These are phyloP conservation scores for Nevesoporus exiguus DNA, from an alignment of 768 basidiomycete genomes.

Conservation along the genomic window DNA sequence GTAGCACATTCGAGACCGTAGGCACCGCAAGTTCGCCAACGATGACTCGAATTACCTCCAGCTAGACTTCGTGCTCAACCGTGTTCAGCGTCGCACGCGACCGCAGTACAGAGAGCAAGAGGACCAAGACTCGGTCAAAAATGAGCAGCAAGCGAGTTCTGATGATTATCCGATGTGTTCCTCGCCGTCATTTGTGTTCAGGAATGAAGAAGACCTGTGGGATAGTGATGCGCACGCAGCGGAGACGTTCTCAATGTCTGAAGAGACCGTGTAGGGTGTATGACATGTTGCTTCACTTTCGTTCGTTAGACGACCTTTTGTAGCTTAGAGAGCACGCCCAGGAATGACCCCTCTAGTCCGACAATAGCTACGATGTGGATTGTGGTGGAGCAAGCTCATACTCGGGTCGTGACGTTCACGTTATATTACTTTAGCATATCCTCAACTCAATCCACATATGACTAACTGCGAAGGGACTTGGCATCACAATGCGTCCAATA, in stretches of 20 bases:
- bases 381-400: too few species aligned
- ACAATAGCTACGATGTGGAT: too few species aligned
- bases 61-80: slow-evolving; percentile 70
- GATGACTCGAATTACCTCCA: slow-evolving; percentile 74
- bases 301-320: slow-evolving; percentile 15
- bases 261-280: slow-evolving; percentile 16
- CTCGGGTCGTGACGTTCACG: too few species aligned
- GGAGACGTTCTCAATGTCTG: slow-evolving; percentile 21
- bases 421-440: too few species aligned
- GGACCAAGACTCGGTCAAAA: slow-evolving; percentile 3
- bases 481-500: not conserved
- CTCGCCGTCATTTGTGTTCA: slow-evolving; percentile 12
- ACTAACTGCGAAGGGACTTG: too few species aligned
- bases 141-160: slow-evolving; percentile 11
- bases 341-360: not conserved
- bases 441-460: too few species aligned
- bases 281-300: slow-evolving; percentile 22
- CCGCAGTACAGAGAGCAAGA: slow-evolving; percentile 29
- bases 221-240: slow-evolving; percentile 17
- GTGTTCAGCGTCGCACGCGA: slow-evolving; percentile 49
- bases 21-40: slow-evolving; percentile 78
- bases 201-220: slow-evolving; percentile 22
- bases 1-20: slow-evolving; percentile 71
- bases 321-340: slow-evolving; percentile 17
- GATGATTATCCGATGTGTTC: slow-evolving; percentile 24